Base-by-base conservation (phyloP, 73 alveolate genomes). In the Diophrys appendiculata region DNA sequence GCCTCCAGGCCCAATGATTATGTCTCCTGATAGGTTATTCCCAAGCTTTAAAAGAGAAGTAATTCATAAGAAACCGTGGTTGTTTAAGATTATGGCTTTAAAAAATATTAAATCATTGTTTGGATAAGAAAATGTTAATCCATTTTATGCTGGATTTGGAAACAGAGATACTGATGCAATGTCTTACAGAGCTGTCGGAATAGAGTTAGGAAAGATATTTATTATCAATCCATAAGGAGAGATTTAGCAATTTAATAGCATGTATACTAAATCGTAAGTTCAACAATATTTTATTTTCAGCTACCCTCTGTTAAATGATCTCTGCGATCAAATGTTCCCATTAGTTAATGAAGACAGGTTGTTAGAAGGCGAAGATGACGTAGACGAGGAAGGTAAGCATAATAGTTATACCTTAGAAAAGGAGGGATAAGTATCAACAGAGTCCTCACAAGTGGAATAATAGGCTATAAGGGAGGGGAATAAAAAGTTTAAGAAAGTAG, bases 131-230 rank as follows among this genome's bases (percentile, higher is more conserved):
- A 52, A 33, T 28, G 68, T 80, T n/a, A n/a, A n/a, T 18, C 99
- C 99, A 18, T 97, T 95, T 88, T 93, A 75, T 90, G 98, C 98
- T 54, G 99, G 99, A 24, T 97, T 97, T 88, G 99, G 99, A 0
- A 97, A 97, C 83, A 91, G 97, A 74, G 97, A 96, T 69, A 93
- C 99, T n/a, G 99, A 97, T 91, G 99, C 99, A 55, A 85, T 95
- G 60, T 97, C 99, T 29, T 97, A 97, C 85, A 71, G 97, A 81
- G 93, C 93, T 56, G 93, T 93, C 69, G 96, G 96, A 0, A 89
- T 97, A 0, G 87, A 89, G 5, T 76, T 88, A 69, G 90, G 88
- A 29, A 95, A 89, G 34, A 94, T 95, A 33, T 97, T 89, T 81
- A 94, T 97, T 65, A 87, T 97, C 27, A 93, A 97, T 79, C 78